Evolutionary conservation across 257 asterid genomes (phyloP).

Genomic region (Mitragyna speciosa): DNA sequence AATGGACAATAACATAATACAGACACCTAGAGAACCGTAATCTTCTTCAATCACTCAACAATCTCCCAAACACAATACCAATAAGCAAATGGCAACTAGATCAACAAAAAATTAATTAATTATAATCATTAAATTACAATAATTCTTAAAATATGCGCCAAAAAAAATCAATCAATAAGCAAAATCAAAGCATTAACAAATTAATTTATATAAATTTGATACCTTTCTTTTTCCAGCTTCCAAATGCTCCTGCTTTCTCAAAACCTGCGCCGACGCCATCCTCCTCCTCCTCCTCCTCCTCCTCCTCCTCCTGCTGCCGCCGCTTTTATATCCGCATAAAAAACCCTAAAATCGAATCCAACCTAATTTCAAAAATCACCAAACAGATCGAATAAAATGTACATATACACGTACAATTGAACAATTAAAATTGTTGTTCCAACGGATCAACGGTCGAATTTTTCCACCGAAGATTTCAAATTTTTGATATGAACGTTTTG

Average conservation of each 20-base stretch:
- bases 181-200: background rate
- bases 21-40: background rate
- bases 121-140: background rate
- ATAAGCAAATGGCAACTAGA: background rate
- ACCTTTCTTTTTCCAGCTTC: conserved; percentile 86
- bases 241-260: conserved; percentile 68
- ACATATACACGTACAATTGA: background rate
- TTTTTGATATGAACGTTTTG: background rate
- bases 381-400: background rate
- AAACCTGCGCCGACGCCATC: conserved; percentile 84
- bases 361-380: background rate
- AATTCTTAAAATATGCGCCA: background rate
- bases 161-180: background rate
- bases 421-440: background rate
- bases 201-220: background rate
- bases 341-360: background rate
- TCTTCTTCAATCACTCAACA: background rate
- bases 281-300: background rate
- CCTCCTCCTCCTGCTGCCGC: too few species aligned
- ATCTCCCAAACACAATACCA: background rate
- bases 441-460: background rate
- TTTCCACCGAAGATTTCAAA: background rate
- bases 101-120: conserved; percentile 1
- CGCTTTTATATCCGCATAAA: background rate
- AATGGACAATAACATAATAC: background rate